These are phyloP conservation scores for Naganishia liquefaciens DNA, from an alignment of 1,284 basidiomycete genomes.

Conservation along the genomic window DNA sequence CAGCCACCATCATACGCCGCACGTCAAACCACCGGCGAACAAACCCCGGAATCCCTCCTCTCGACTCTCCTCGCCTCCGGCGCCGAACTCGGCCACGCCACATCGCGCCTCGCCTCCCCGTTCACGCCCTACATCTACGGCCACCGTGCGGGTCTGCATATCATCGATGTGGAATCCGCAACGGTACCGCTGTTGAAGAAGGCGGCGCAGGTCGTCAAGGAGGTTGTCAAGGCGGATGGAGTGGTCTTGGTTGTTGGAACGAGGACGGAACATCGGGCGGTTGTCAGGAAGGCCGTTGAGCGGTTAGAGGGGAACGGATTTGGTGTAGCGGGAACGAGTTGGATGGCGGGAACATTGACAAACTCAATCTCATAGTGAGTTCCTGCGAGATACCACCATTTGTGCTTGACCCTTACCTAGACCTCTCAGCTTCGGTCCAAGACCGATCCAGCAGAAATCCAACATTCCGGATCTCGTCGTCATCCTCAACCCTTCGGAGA, in stretches of 20 bases:
- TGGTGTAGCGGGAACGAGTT: conserved; percentile 74
- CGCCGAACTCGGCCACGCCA: conserved; percentile 89
- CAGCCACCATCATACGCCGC: conserved; percentile 33
- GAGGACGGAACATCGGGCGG: conserved; percentile 70
- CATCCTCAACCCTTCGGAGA: conserved; percentile 82
- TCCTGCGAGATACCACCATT: neutral
- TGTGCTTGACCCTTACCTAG: conserved; percentile 3
- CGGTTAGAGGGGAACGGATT: conserved; percentile 74
- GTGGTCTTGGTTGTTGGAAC: conserved; percentile 89
- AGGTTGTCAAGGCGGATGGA: conserved; percentile 78
- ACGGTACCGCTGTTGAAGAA: conserved; percentile 88
- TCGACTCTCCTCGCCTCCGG: conserved; percentile 89
- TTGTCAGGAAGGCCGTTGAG: conserved; percentile 77
- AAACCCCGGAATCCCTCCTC: conserved; percentile 58
- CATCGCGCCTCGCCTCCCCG: conserved; percentile 77
- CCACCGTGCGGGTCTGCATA: conserved; percentile 79
- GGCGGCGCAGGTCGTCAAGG: conserved; percentile 81
- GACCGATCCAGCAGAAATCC: conserved; percentile 62
- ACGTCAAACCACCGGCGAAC: conserved; percentile 57
- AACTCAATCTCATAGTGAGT: conserved; percentile 73
- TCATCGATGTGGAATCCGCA: conserved; percentile 87
- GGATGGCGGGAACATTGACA: conserved; percentile 92
- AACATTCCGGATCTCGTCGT: conserved; percentile 83
- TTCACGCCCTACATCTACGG: conserved; percentile 95
- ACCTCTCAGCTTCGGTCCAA: conserved; percentile 61